These are phyloP conservation scores for Tuber borchii DNA, from an alignment of 495 filamentous ascomycete genomes.

Conservation along the genomic window DNA sequence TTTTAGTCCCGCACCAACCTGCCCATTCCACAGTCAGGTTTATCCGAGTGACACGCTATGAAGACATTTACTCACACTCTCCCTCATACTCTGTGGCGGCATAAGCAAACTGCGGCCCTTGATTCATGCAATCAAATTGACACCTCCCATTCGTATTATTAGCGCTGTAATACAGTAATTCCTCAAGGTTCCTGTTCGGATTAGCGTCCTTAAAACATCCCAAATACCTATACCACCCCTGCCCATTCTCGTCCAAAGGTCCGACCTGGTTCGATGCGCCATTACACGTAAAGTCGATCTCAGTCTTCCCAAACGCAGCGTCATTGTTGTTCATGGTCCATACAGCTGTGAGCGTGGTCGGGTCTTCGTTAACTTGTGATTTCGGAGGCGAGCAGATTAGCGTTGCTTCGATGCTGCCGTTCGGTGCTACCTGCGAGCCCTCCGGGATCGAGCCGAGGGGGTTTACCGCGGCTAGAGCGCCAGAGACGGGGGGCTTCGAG, in stretches of 20 bases:
- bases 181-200: slow-evolving; percentile 40
- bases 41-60: slow-evolving; percentile 5
- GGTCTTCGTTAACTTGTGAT: slow-evolving; percentile 45
- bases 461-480: slow-evolving; percentile 45
- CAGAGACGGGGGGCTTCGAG: slow-evolving; percentile 46
- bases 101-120: slow-evolving; percentile 28
- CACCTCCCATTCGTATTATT: slow-evolving; percentile 41
- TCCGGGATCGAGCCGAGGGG: slow-evolving; percentile 43
- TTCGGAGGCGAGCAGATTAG: slow-evolving; percentile 45
- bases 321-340: slow-evolving; percentile 46
- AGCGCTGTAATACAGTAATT: slow-evolving; percentile 30
- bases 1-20: slow-evolving; percentile 44
- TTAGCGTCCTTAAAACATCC: slow-evolving; percentile 44
- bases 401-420: slow-evolving; percentile 36
- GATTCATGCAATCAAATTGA: slow-evolving; percentile 32
- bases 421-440: slow-evolving; percentile 42
- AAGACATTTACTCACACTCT: slow-evolving; percentile 35
- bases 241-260: slow-evolving; percentile 22
- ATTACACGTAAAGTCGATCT: slow-evolving; percentile 40
- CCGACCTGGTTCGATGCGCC: slow-evolving; percentile 41
- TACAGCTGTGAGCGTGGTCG: slow-evolving; percentile 25
- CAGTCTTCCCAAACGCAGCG: slow-evolving; percentile 40
- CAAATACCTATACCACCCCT: slow-evolving; percentile 38
- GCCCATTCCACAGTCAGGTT: neutral
- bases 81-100: slow-evolving; percentile 43